These are phyloP conservation scores for Penicillium waksmanii DNA, from an alignment of 495 filamentous ascomycete species.

Conservation along the genomic window DNA sequence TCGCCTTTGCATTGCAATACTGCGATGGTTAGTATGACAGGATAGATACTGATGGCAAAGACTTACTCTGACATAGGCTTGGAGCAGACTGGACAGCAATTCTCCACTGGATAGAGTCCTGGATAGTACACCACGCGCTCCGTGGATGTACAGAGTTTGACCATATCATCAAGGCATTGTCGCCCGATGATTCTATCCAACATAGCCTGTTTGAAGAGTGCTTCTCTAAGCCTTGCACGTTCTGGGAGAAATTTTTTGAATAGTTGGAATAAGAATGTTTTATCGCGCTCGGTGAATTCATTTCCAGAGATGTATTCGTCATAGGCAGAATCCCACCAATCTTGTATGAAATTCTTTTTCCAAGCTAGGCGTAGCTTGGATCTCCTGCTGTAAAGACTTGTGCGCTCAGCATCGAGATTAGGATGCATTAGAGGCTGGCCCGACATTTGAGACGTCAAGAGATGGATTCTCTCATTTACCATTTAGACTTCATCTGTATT, in stretches of 20 bases:
- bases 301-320: conserved; percentile 25
- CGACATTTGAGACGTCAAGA: conserved; percentile 19
- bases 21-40: conserved; percentile 12
- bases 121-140: conserved; percentile 26
- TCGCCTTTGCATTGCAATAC: conserved; percentile 13
- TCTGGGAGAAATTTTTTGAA: conserved; percentile 25
- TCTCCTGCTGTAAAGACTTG: conserved; percentile 25
- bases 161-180: conserved; percentile 24
- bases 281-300: conserved; percentile 25
- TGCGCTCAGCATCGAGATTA: conserved; percentile 12
- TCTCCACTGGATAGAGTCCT: conserved; percentile 11
- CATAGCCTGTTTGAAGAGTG: conserved; percentile 18
- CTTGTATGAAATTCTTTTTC: conserved; percentile 19
- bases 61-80: conserved; percentile 15
- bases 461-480: conserved; percentile 22
- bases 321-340: conserved; percentile 26
- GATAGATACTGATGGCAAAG: background rate
- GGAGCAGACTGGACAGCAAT: conserved; percentile 15
- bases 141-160: conserved; percentile 19
- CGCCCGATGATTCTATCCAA: conserved; percentile 22
- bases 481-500: conserved; percentile 13
- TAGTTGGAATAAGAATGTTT: conserved; percentile 22
- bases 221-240: conserved; percentile 14
- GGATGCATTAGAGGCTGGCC: conserved; percentile 11
- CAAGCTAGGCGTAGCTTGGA: conserved; percentile 15